A percentile compares a stretch with the other conserved stretches of the same genome.
phyloP scores from a whole-genome alignment of 1,284 basidiomycete genomes.

The Boletus holoroseus region DNA sequence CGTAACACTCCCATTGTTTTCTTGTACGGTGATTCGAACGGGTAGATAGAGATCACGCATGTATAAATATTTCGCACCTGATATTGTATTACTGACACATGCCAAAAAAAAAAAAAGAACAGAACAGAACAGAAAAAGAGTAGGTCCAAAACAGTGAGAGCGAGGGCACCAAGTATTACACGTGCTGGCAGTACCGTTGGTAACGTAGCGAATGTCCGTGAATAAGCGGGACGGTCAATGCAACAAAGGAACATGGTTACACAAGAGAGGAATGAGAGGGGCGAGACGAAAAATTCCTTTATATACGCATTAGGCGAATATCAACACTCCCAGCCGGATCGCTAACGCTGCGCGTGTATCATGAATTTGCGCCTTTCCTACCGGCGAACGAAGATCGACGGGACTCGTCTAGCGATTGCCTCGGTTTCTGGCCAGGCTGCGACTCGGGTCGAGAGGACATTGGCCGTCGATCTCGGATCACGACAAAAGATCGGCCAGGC shows the following conservation, averaged over 20 bases:
- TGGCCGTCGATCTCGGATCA: conserved; percentile 52
- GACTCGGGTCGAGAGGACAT: conserved; percentile 35
- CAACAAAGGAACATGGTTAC: conserved; percentile 18
- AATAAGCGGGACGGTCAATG: conserved; percentile 18
- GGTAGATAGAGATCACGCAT: conserved; percentile 7
- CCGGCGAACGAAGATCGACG: conserved; percentile 35
- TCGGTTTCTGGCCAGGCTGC: conserved; percentile 19
- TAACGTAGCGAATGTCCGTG: conserved; percentile 25
- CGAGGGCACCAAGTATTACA: conserved; percentile 31
- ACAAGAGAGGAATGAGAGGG: conserved; percentile 1
- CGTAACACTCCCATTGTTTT: neutral
- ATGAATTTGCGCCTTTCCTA: conserved; percentile 27
- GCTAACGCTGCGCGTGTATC: conserved; percentile 5
- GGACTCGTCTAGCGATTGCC: conserved; percentile 32
- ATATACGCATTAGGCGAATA: conserved; percentile 18
- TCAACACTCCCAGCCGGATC: conserved; percentile 7
- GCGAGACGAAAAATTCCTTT: conserved; percentile 1
- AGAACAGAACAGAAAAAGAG: neutral
- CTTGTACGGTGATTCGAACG: neutral
- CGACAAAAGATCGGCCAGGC: conserved; percentile 56
- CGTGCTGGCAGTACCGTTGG: conserved; percentile 20
- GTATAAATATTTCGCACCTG: conserved; percentile 18
- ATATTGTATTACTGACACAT: conserved; percentile 19
- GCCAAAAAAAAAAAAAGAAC: conserved; percentile 5
- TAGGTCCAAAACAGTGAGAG: conserved; percentile 20